Evolutionary conservation across 768 basidiomycete genomes (phyloP).

Genomic region (Boletus pseudopeckii): DNA sequence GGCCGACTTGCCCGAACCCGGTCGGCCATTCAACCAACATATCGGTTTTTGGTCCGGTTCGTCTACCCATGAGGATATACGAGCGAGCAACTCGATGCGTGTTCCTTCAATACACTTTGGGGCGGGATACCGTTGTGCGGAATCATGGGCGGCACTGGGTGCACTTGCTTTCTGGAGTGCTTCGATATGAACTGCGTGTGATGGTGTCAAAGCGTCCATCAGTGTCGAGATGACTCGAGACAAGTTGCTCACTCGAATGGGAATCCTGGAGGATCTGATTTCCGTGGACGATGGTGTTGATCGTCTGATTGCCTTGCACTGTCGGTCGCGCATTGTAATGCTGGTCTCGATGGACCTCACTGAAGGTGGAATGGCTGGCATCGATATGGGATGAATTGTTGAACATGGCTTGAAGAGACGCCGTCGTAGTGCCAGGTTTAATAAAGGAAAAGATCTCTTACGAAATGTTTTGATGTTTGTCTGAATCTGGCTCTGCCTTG

Average conservation of each 20-base stretch:
- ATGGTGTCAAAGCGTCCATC: too few species aligned
- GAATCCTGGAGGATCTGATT: too few species aligned
- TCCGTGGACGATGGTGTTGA: too few species aligned
- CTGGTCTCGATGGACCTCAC: too few species aligned
- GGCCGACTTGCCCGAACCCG: conserved; percentile 27
- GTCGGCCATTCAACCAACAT: conserved; percentile 27
- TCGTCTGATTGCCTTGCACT: too few species aligned
- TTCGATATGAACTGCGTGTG: conserved; percentile 10
- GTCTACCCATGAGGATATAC: conserved; percentile 12
- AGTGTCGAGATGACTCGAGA: too few species aligned
- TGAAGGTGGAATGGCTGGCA: not conserved
- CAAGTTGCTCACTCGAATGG: too few species aligned
- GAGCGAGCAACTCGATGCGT: conserved; percentile 17
- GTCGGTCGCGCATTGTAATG: not conserved
- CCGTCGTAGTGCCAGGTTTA: too few species aligned
- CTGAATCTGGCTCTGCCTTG: too few species aligned
- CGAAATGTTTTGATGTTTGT: too few species aligned
- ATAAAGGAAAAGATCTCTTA: too few species aligned
- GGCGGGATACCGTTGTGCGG: conserved; percentile 18
- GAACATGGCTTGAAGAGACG: not conserved
- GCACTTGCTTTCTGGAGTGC: conserved; percentile 15
- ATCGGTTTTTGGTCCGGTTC: conserved; percentile 4
- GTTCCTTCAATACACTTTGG: conserved; percentile 24
- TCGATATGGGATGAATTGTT: not conserved
- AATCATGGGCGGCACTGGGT: conserved; percentile 19